Conservation (phyloP, 73 alveolate genomes). For the Uronychia binucleata region DNA sequence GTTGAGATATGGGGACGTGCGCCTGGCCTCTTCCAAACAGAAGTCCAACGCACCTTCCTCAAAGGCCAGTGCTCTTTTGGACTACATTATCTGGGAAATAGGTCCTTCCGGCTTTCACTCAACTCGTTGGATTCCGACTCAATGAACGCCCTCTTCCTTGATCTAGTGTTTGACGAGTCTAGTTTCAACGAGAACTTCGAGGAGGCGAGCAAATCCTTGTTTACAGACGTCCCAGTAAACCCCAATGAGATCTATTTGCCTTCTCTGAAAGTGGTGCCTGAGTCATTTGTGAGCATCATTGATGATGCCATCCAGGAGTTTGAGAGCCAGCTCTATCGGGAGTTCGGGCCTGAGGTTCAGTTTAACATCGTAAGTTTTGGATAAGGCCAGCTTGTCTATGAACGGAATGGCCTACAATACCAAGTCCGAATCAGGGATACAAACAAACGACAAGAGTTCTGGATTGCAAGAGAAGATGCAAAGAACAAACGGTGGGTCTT, state of each 20-base stretch:
- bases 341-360: constrained; percentile 28
- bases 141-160: constrained; percentile 28
- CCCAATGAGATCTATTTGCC: constrained; percentile 16
- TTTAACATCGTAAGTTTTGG: constrained; percentile 21
- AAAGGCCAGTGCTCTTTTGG: constrained; percentile 26
- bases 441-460: constrained; percentile 37
- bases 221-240: constrained; percentile 1
- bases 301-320: constrained; percentile 17
- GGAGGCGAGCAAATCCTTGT: constrained; percentile 5
- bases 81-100: constrained; percentile 32
- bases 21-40: constrained; percentile 25
- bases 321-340: constrained; percentile 13
- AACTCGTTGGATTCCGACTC: constrained; percentile 38
- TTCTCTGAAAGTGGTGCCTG: constrained; percentile 25
- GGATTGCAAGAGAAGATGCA: constrained; percentile 43
- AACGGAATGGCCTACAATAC: constrained; percentile 35
- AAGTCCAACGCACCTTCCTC: constrained; percentile 4
- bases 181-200: constrained; percentile 32
- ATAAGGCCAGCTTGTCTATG: constrained; percentile 21
- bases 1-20: constrained; percentile 51
- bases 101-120: constrained; percentile 24
- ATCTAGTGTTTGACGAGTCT: constrained; percentile 29
- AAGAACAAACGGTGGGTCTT: background rate
- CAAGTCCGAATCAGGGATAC: constrained; percentile 37
- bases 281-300: constrained; percentile 20